Evolutionary conservation across 2,329 filamentous ascomycete species (phyloP), one percentile per base, ranked within the genome.

Genomic region (Cordyceps tenuipes): DNA sequence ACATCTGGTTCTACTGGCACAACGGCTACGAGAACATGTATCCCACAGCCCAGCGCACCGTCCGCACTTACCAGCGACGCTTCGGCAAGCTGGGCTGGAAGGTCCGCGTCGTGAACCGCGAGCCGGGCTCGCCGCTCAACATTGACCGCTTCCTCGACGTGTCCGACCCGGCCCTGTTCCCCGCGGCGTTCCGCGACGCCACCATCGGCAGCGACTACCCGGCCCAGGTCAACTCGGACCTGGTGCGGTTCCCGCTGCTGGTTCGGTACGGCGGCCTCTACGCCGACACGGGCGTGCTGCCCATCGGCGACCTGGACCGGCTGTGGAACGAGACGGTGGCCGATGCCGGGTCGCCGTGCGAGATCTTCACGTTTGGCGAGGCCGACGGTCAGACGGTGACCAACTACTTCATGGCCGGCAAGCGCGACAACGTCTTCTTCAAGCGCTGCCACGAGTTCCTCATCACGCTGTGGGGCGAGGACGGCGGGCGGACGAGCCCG

Each of bases 1-100:
- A 82, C 52, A 70, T 84, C 29, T 85, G 80, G 75, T 81, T 82
- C 66, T 84, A 82, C 70, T 85, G 82, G 82, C 75, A 83, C 66
- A 70, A 69, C 3, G 81, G 81, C 31, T 79, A 76, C 64, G 48
- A 64, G 3, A 69, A 68, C 29, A 78, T 84, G 75, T 78, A 81
- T 60, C 72, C 74, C 0, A 83, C 82, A 66, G 73, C 77, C 5
- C 70, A 78, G 61, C 79, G 82, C 46, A 83, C 79, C 62, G 72
- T 84, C 31, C 74, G 79, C 46, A 73, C 78, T 56, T 84, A 80
- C 76, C 73, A 83, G 64, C 75, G 80, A 2, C 77, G 81, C n/a
- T 75, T 82, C 58, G 72, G 75, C 0, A 75, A 73, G 49, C 68
- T 73, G 21, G 81, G 81, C 31, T 85, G 82, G 82, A 73, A 68